These are phyloP conservation scores for Crepidotus variabilis DNA, from an alignment of 768 basidiomycete genomes.

Conservation along the genomic window DNA sequence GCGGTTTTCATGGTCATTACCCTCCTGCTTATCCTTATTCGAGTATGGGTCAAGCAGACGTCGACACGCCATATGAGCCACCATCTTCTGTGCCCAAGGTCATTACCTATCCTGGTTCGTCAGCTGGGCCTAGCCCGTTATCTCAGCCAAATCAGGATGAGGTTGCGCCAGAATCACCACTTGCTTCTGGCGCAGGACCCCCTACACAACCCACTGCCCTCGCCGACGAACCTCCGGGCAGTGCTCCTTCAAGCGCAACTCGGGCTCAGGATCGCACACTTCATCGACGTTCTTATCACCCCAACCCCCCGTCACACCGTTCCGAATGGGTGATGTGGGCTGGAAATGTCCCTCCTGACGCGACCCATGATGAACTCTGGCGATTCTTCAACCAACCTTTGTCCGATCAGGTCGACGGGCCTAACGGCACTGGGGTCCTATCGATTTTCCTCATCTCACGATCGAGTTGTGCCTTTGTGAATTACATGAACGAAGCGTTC, in stretches of 20 bases:
- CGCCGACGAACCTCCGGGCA: conserved; percentile 37
- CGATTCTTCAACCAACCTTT: conserved; percentile 61
- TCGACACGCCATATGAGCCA: conserved; percentile 12
- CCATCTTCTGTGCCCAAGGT: conserved; percentile 2
- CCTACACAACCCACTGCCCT: conserved; percentile 27
- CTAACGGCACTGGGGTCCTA: conserved; percentile 49
- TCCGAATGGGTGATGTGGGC: conserved; percentile 98
- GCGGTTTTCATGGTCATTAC: conserved; percentile 24
- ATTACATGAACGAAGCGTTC: conserved; percentile 64
- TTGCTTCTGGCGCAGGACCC: conserved; percentile 9
- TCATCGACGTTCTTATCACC: conserved; percentile 19
- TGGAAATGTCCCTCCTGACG: conserved; percentile 85
- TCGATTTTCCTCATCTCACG: conserved; percentile 93
- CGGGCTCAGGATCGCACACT: not conserved
- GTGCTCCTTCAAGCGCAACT: not conserved
- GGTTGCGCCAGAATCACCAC: conserved; percentile 5
- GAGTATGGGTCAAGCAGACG: conserved; percentile 16
- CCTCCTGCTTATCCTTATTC: conserved; percentile 29
- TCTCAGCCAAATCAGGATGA: conserved; percentile 5
- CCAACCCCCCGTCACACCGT: conserved; percentile 66
- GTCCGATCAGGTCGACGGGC: conserved; percentile 4
- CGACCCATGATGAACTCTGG: conserved; percentile 83
- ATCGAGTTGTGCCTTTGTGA: conserved; percentile 94
- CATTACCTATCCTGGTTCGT: not conserved
- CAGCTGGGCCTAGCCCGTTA: conserved; percentile 2